phyloP scores from a whole-genome alignment of 2,329 filamentous ascomycete species.

The Ophiocordyceps camponoti-saundersi region DNA sequence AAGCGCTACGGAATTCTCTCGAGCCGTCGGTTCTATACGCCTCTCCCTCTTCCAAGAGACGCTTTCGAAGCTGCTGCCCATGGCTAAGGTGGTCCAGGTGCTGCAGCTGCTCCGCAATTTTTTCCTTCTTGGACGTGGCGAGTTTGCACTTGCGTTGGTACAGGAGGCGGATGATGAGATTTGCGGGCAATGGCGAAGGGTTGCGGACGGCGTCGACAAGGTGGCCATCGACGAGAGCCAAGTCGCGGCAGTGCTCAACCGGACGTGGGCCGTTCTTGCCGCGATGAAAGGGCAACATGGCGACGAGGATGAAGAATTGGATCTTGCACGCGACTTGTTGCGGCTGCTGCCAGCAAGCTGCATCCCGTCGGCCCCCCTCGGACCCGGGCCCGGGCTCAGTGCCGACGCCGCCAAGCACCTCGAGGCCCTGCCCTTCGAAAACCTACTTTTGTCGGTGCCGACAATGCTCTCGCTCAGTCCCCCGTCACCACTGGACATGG shows the following conservation, averaged over 20 bases:
- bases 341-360: conserved; percentile 45
- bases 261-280: conserved; percentile 68
- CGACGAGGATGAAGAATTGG: conserved; percentile 69
- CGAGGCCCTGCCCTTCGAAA: conserved; percentile 48
- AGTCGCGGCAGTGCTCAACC: conserved; percentile 55
- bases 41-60: conserved; percentile 70
- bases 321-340: conserved; percentile 64
- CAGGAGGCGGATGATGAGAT: conserved; percentile 71
- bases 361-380: conserved; percentile 15
- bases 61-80: conserved; percentile 64
- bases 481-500: conserved; percentile 68
- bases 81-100: conserved; percentile 59
- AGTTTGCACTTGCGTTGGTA: conserved; percentile 79
- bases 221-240: conserved; percentile 70
- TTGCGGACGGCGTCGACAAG: conserved; percentile 30
- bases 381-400: conserved; percentile 17
- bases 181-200: conserved; percentile 52
- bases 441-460: conserved; percentile 66
- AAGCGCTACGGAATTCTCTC: conserved; percentile 51
- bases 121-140: conserved; percentile 71
- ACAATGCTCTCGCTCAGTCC: conserved; percentile 53
- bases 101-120: conserved; percentile 69
- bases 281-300: conserved; percentile 51
- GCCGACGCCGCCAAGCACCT: conserved; percentile 16
- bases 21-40: conserved; percentile 59